Evolutionary conservation across 2,329 filamentous ascomycete species (phyloP), one percentile per base, ranked within the genome.

Genomic region (Curvularia eragrostidis): DNA sequence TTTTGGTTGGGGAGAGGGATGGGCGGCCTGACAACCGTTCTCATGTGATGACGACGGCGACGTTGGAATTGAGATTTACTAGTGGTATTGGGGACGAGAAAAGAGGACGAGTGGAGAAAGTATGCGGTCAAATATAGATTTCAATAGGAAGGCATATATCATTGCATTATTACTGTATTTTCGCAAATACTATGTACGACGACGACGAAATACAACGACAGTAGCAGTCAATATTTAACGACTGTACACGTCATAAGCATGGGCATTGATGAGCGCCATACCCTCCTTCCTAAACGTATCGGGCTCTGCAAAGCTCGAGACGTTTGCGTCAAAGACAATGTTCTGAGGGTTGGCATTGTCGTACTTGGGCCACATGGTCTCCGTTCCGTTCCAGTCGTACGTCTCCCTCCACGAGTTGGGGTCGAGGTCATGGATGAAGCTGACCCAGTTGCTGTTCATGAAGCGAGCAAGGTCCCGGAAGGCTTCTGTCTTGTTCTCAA

Each of bases 251-350:
- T 60, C 54, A 3, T 47, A 55, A 24, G 60, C 60, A 26, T 70
- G 63, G 3, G 60, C 65, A 46, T 74, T 77, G 60, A 83, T 81
- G 56, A 79, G 73, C 44, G 72, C 70, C 48, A 82, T 83, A 1
- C 80, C 81, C 62, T 76, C 76, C 38, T 72, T 68, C 59, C 81
- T 74, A 46, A 68, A 82, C 8, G 78, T 79, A 62, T 83, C 81
- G 12, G 70, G 61, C 74, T 82, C 80, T 4, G 68, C 64, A 62
- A 73, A 68, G 42, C 69, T 71, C 5, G 73, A 72, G 6, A 75
- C 73, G 64, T 82, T 82, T 5, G 78, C 80, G 72, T 82, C 79
- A 59, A 79, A 82, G 1, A 82, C 81, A 54, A 78, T 78, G 52
- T 82, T 75, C 71, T 71, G 43, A 7, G 76, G 77, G 5, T 71